phyloP scores from a whole-genome alignment of 192 early-diverging fungal genomes.

The Backusella mclennaniae region DNA sequence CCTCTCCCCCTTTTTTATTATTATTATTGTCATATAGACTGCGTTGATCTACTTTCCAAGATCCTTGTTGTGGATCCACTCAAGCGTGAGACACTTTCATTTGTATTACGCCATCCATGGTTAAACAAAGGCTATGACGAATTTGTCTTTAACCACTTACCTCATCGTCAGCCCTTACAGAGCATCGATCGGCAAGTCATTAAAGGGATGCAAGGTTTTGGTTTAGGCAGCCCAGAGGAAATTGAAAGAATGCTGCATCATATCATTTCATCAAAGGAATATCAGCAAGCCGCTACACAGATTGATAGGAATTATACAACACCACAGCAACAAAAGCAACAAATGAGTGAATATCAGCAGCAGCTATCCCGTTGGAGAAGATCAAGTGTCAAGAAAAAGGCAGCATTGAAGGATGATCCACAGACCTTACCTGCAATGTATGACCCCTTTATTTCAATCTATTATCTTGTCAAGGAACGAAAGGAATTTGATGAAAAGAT shows the following conservation, averaged over 20 bases:
- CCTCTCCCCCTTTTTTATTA: not conserved
- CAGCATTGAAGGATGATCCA: constrained; percentile 24
- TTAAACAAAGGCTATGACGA: constrained; percentile 67
- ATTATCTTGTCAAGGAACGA: constrained; percentile 71
- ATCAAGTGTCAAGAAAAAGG: not conserved
- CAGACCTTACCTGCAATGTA: constrained; percentile 29
- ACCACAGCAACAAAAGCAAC: not conserved
- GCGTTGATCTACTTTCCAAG: constrained; percentile 62
- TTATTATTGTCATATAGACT: constrained; percentile 31
- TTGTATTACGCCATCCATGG: constrained; percentile 76
- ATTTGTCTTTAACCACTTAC: constrained; percentile 64
- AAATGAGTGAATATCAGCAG: not conserved
- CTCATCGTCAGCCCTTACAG: constrained; percentile 49
- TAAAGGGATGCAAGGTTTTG: constrained; percentile 70
- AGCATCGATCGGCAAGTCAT: constrained; percentile 56
- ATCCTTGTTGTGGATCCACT: constrained; percentile 73
- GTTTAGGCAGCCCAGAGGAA: constrained; percentile 63
- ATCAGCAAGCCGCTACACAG: constrained; percentile 31
- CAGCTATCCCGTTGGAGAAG: not conserved
- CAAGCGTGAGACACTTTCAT: constrained; percentile 63
- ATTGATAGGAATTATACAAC: constrained; percentile 11
- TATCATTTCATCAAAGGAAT: constrained; percentile 50
- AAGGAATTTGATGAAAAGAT: constrained; percentile 40
- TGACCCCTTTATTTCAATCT: constrained; percentile 81
- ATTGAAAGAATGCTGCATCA: constrained; percentile 49